phyloP scores from a whole-genome alignment of 75 land plant species.

The Adiantum capillusveneris region DNA sequence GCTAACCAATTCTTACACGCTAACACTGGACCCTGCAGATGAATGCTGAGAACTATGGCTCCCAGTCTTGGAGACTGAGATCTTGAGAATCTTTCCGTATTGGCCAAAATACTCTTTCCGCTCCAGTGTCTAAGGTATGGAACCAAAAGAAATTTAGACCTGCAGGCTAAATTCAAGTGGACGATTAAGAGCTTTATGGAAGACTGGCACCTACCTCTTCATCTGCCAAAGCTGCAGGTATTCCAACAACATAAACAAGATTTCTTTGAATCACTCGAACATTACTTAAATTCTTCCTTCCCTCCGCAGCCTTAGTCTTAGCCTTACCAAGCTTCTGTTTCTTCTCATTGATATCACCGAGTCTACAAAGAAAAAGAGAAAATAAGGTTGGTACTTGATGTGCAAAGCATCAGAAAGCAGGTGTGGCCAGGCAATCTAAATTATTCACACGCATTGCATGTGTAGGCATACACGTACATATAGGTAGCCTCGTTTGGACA shows the following conservation, averaged over 20 bases:
- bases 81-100: constrained; percentile 70
- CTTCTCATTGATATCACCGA: constrained; percentile 45
- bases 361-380: constrained; percentile 22
- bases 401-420: too few relatives aligned
- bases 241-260: constrained; percentile 70
- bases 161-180: not conserved
- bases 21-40: constrained; percentile 41
- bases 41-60: constrained; percentile 43
- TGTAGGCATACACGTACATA: too few relatives aligned
- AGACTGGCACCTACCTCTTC: constrained; percentile 39
- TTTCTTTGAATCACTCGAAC: constrained; percentile 72
- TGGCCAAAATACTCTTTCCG: constrained; percentile 64
- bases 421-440: too few relatives aligned
- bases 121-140: constrained; percentile 42
- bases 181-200: not conserved
- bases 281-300: constrained; percentile 62
- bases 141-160: not conserved
- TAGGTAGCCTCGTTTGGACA: too few relatives aligned
- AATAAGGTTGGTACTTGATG: too few relatives aligned
- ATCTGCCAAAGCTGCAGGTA: constrained; percentile 58
- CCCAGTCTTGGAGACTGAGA: constrained; percentile 54
- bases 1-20: constrained; percentile 59
- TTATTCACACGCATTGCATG: too few relatives aligned
- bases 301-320: constrained; percentile 47
- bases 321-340: constrained; percentile 58